phyloP scores from a whole-genome alignment of 441 rosid genomes.

The Aleurites moluccanus region DNA sequence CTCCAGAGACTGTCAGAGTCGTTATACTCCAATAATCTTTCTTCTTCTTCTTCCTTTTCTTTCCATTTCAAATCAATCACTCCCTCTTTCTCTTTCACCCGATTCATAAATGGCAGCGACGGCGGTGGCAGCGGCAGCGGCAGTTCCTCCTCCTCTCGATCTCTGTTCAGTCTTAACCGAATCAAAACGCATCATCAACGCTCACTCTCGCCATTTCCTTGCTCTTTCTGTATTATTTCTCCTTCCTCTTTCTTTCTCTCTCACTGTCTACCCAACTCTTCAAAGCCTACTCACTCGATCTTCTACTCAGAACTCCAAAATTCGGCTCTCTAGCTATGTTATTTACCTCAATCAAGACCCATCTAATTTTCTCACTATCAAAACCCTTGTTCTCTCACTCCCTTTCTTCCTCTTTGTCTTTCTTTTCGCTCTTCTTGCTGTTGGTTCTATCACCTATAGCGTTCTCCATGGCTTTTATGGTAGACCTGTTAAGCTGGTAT shows the following conservation, averaged over 20 bases:
- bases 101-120: conserved; percentile 5
- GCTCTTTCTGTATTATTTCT: conserved; percentile 76
- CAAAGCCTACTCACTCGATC: conserved; percentile 36
- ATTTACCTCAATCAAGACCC: conserved; percentile 7
- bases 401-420: conserved; percentile 30
- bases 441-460: conserved; percentile 65
- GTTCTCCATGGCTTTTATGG: conserved; percentile 75
- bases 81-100: no score
- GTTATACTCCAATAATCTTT: no score
- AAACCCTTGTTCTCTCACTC: conserved; percentile 22
- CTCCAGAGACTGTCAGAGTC: no score
- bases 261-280: conserved; percentile 51
- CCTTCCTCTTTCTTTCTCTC: conserved; percentile 58
- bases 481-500: conserved; percentile 58
- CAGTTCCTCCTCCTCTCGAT: conserved; percentile 22
- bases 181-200: conserved; percentile 57
- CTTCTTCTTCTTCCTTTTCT: no score
- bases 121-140: not conserved
- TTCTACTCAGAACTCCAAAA: conserved; percentile 25
- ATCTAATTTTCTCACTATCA: not conserved
- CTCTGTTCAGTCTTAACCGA: conserved; percentile 42
- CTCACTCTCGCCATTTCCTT: conserved; percentile 82
- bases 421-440: conserved; percentile 45
- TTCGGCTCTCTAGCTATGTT: conserved; percentile 27
- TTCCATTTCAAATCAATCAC: not conserved